Evolutionary conservation across 805 yeast species (phyloP), one percentile per base, ranked within the genome.

Genomic region (Barnettozyma californica): DNA sequence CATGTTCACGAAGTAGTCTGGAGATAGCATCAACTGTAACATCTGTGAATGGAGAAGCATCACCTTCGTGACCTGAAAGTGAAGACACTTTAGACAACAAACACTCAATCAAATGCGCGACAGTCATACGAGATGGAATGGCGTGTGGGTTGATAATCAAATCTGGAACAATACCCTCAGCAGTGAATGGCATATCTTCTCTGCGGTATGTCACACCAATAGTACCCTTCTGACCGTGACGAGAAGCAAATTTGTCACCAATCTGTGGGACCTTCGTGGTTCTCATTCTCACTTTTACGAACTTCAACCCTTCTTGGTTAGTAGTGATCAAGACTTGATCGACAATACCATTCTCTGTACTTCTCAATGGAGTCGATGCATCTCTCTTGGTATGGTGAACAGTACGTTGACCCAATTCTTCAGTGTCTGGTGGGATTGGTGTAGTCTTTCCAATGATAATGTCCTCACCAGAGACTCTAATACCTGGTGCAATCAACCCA

Each of bases 91-190:
- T 94, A 44, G 96, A 86, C 60, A 94, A 75, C 68, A 94, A 75
- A 85, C 99, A 94, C 76, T 94, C 99, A 70, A 94, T 92, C 76
- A 94, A 84, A 76, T 94, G 98, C 44, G 99, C 99, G 52, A 94
- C 99, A 37, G 99, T 94, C 99, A 94, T 94, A 80, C 99, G 97
- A 50, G 99, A 94, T 59, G 99, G 99, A 79, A 94, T 94, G 65
- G 98, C 99, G 71, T 94, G 99, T 2, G 99, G 99, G 68, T 94
- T 94, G 67, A 94, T 94, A 62, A 94, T 89, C 65, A 94, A 76
- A 72, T 94, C 99, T 8, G 99, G 99, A 35, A 92, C 97, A 65
- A 92, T 70, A 68, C 99, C 99, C 68, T 92, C 95, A 3, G 88
- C 77, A 9, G 95, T 84, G 68, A 94, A 94, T 26, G 99, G 99